Evolutionary conservation across 441 rosid species (phyloP), one percentile per base, ranked within the genome.

Genomic region (Syzygium malaccense): DNA sequence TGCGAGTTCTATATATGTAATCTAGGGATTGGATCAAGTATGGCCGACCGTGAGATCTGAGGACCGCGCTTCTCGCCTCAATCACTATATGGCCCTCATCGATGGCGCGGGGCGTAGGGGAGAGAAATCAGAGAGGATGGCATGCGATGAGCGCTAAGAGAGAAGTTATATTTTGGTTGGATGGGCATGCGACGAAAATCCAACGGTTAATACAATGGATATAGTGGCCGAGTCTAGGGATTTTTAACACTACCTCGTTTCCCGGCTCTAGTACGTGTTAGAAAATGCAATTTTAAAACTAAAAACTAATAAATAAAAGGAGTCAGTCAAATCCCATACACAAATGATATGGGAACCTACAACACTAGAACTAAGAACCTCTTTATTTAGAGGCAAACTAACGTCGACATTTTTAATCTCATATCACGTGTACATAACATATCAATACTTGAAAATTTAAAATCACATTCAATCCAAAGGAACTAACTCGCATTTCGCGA

Each of bases 1-100:
- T 18, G 25, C 4, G 7, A 66, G 25, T 11, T 60, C 32, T 60
- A 13, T 28, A 0, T 5, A 60, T 5, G 66, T 2, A 28, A 60
- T 60, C 8, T 28, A 28, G 66, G 66, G 66, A 13, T 6, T 13
- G 66, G 2, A 28, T 28, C n/a, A 3, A 60, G 18, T 28, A 60
- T 13, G 4, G 18, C 0, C 4, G 32, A 60, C 17, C 2, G 1
- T 60, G 14, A 3, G 68, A 28, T 28, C 0, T 18, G 4, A 14
- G 33, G 18, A 14, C 33, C 9, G 32, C 0, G 68, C 32, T 60
- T 3, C 54, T 53, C 15, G 17, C 54, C 54, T 12, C 54, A 13
- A 53, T 53, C 54, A 53, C 54, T 53, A 53, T 53, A 53, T 53
- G 17, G 54, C 17, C n/a, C 68, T 60, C 4, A 28, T 28, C 33